phyloP scores from a whole-genome alignment of 148 eudicot species.

The Silene latifolia region DNA sequence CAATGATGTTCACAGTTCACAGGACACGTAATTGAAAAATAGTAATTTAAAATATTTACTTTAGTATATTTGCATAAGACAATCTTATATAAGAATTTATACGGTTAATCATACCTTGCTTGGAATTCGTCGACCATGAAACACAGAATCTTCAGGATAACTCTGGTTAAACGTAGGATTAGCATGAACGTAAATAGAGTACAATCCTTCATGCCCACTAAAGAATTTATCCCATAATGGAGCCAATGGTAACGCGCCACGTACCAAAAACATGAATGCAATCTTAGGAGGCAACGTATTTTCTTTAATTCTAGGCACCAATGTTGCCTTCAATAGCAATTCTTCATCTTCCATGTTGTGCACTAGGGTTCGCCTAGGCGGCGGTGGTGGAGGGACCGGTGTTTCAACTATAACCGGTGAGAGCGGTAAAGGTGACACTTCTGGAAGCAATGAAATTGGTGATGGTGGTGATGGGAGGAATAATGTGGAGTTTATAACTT shows the following conservation, averaged over 20 bases:
- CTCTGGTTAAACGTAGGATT: conserved; percentile 38
- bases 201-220: conserved; percentile 45
- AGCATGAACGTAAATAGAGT: conserved; percentile 57
- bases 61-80: neutral
- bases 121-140: conserved; percentile 51
- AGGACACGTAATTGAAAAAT: no score
- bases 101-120: conserved; percentile 44
- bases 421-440: neutral
- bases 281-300: conserved; percentile 33
- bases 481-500: conserved; percentile 2
- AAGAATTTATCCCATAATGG: conserved; percentile 63
- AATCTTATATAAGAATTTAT: neutral
- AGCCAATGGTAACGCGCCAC: conserved; percentile 49
- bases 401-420: neutral
- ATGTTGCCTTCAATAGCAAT: conserved; percentile 44
- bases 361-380: neutral
- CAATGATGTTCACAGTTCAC: no score
- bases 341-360: conserved; percentile 43
- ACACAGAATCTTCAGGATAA: conserved; percentile 40
- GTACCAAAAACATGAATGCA: conserved; percentile 59
- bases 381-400: neutral
- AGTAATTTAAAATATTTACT: no score
- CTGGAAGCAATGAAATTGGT: neutral
- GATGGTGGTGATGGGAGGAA: neutral
- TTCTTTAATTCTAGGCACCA: conserved; percentile 25